Conservation (phyloP, 331 rosid genomes). For the Telfairia occidentalis region DNA sequence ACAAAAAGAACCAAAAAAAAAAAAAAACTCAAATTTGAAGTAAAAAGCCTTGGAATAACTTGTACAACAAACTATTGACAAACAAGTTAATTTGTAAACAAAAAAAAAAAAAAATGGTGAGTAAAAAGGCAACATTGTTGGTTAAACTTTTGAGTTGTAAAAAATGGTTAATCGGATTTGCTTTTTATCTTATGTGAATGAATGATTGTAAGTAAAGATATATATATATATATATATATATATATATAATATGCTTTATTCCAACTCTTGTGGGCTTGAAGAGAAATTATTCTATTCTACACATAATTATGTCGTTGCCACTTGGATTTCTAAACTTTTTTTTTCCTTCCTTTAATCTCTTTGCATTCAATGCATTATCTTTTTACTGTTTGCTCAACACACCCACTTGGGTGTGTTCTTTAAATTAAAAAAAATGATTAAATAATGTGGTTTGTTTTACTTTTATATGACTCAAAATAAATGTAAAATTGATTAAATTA, state of each 20-base stretch:
- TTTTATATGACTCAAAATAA: no score
- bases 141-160: neutral
- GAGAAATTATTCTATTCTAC: neutral
- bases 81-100: neutral
- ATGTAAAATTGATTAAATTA: no score
- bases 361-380: neutral
- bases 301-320: neutral
- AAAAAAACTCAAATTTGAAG: no score
- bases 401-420: neutral
- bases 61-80: no score
- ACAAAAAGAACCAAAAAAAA: no score
- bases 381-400: neutral
- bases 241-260: neutral
- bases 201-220: no score
- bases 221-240: no score
- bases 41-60: no score
- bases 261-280: neutral
- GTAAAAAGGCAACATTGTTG: neutral
- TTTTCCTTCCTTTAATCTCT: neutral
- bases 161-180: neutral
- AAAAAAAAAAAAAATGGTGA: neutral
- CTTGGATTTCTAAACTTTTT: neutral
- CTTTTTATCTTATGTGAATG: neutral
- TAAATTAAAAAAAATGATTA: neutral
- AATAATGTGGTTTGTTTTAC: neutral